Base-by-base conservation (phyloP, 441 rosid genomes). In the Caryocar brasiliense region DNA sequence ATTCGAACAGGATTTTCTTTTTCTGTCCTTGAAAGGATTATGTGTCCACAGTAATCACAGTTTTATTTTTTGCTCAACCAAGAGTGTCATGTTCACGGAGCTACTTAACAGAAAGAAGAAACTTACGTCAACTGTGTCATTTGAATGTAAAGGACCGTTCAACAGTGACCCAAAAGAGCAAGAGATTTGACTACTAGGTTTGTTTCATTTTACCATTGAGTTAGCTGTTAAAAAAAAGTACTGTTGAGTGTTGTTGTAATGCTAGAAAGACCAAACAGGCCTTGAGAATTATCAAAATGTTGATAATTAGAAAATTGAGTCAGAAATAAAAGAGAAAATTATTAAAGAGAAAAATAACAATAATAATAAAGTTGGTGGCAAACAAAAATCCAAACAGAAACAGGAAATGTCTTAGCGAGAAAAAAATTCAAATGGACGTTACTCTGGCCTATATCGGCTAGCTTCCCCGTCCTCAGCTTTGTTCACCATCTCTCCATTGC, bases 341-440 rank as follows among this genome's bases (percentile, higher is more conserved):
- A 3, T 6, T 2, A 21, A 4, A 7, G 4, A 26, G 19, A 24
- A 60, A 6, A 38, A 18, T 14, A n/a, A 56, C 5, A 43, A 34
- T 14, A 12, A 29, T 23, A 32, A 64, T 36, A 55, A 42, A 46
- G 61, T 73, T 33, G 73, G 68, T 66, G 52, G 51, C 39, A 42
- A 53, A 25, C 2, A 12, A 59, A 62, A 47, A 30, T 5, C 20
- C 18, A 44, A 42, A 29, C 20, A 21, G 17, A 40, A 24, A 12
- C 23, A 11, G 20, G n/a, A 12, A 53, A 42, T 25, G 1, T 25
- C 6, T 10, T 1, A 40, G 43, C n/a, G 21, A 34, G 47, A 40
- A 58, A 65, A 78, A 67, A 68, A 73, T 79, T 84, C 36, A 62
- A 72, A 47, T 61, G 65, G 51, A 84, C 60, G 89, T 65, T 54